These are phyloP conservation scores for Begonia masoniana DNA, from an alignment of 306 rosid genomes.

Conservation along the genomic window DNA sequence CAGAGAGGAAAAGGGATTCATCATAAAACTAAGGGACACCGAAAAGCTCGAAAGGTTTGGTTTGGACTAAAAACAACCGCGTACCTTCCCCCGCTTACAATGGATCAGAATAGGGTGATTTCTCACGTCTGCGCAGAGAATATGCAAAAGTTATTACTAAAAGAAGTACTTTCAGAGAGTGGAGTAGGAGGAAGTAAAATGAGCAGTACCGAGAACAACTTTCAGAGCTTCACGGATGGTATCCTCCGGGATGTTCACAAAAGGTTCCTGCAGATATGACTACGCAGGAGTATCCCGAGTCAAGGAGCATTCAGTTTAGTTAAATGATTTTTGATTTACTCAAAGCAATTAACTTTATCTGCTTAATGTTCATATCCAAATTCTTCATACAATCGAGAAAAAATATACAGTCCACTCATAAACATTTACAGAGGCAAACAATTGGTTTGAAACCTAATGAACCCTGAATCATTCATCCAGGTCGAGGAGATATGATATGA, in stretches of 20 bases:
- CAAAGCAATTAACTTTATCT: too few relatives aligned
- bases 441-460: too few relatives aligned
- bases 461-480: too few relatives aligned
- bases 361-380: too few relatives aligned
- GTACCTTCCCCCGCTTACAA: conserved; percentile 94
- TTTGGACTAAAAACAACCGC: not conserved
- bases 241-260: conserved; percentile 84
- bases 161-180: conserved; percentile 1
- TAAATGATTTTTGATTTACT: too few relatives aligned
- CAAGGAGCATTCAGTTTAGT: too few relatives aligned
- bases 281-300: too few relatives aligned
- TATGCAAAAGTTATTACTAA: conserved; percentile 5
- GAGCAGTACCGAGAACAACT: conserved; percentile 68
- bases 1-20: conserved; percentile 7
- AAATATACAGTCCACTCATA: too few relatives aligned
- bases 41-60: too few relatives aligned
- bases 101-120: conserved; percentile 93
- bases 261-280: conserved; percentile 65
- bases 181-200: conserved; percentile 1
- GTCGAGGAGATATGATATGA: too few relatives aligned
- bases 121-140: conserved; percentile 52
- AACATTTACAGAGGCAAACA: too few relatives aligned
- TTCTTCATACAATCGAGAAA: too few relatives aligned
- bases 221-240: conserved; percentile 82
- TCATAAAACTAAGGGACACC: not conserved